Base-by-base conservation (phyloP, 140 eudicot species). In the Stevia rebaudiana region DNA sequence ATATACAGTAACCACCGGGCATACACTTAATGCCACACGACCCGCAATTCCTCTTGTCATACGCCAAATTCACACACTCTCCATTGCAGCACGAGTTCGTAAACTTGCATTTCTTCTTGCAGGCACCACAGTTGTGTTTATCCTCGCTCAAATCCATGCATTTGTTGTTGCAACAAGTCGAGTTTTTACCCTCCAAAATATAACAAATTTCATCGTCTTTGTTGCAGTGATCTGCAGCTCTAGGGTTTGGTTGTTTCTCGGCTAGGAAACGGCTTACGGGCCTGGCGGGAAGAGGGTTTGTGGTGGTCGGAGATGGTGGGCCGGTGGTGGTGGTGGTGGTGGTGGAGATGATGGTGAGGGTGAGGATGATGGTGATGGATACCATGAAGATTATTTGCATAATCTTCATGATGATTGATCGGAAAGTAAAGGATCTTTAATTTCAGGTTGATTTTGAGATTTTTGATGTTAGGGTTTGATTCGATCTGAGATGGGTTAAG, bases 371-470 rank as follows among this genome's bases (percentile, higher is more conserved):
- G 16, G 70, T 61, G 47, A 61, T 67, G 76, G 83, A 70, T 43
- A 83, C 16, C 68, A 84, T 67, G 81, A 80, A 67, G 76, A 84
- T 60, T 58, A 76, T 68, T 61, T 67, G 81, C 63, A 74, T 61
- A 69, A 74, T 53, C 83, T 76, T 83, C 86, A 72, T 80, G 77
- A 55, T 77, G 73, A 28, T 49, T 63, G 40, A 50, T 53, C 1
- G 28, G 1, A 24, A 8, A 55, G 6, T 9, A 13, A 23, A 28
- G 25, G 62, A 30, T 55, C 62, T 55, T 0, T 55, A 54, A 54
- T 16, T 12, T n/a, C n/a, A 18, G 13, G 36, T 4, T 52, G 37
- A 12, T 52, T 28, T 28, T 28, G 6, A 49, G 28, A 8, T 18
- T 55, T 55, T 11, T 55, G 42, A 55, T n/a, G 5, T 2, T 55